Percentiles rank a stretch among this genome's conserved stretches.
Evolutionary conservation across 331 rosid species (phyloP).

Genomic region (Malus hybrid): DNA sequence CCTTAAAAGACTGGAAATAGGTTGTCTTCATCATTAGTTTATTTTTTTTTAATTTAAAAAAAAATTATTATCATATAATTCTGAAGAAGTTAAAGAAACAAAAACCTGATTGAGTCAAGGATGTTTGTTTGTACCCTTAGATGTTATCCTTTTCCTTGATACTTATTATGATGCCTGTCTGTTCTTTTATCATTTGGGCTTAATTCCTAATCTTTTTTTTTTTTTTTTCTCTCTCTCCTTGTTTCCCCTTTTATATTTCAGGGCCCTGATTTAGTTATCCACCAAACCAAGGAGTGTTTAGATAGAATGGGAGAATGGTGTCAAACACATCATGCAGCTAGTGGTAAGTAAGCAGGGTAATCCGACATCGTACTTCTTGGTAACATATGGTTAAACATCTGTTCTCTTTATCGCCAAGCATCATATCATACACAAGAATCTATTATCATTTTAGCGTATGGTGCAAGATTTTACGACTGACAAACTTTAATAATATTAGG

Average conservation of each 20-base stretch:
- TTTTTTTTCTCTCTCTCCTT: neutral
- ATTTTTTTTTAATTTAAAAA: neutral
- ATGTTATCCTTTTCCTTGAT: neutral
- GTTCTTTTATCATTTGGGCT: neutral
- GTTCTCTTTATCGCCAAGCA: neutral
- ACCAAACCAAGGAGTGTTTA: constrained; percentile 75
- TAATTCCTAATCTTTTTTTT: neutral
- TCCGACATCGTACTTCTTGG: neutral
- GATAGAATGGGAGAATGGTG: constrained; percentile 98
- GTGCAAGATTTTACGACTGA: constrained; percentile 11
- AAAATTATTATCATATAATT: no score
- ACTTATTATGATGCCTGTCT: neutral
- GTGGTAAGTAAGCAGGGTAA: constrained; percentile 78
- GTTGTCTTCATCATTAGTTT: neutral
- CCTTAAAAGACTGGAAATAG: neutral
- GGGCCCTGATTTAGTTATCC: constrained; percentile 98
- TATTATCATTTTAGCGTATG: constrained; percentile 3
- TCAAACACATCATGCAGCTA: constrained; percentile 78
- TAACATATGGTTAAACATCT: neutral
- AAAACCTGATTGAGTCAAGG: neutral
- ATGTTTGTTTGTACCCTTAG: neutral
- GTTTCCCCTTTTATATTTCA: constrained; percentile 16
- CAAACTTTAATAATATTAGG: constrained; percentile 38
- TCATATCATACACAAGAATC: neutral
- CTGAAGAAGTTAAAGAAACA: neutral